These are phyloP conservation scores for Bryoglossum gracile DNA, from an alignment of 495 filamentous ascomycete species.

Conservation along the genomic window DNA sequence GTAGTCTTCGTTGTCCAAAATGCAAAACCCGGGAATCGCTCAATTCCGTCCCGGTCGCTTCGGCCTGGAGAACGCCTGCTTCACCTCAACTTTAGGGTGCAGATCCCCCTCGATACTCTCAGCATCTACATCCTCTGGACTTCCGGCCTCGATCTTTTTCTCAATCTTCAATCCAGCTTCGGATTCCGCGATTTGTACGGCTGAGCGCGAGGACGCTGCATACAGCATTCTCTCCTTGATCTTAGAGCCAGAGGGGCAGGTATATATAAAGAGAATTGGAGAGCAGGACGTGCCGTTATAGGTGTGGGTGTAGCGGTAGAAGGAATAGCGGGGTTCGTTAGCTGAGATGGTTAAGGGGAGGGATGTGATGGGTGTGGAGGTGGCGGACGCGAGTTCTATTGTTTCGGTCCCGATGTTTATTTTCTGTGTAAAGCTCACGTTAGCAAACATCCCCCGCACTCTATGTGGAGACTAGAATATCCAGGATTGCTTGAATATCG, in stretches of 20 bases:
- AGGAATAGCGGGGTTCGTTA: slow-evolving; percentile 82
- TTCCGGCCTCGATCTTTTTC: slow-evolving; percentile 60
- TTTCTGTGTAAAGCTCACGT: slow-evolving; percentile 44
- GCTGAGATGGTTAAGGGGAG: slow-evolving; percentile 62
- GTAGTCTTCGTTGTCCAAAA: neutral
- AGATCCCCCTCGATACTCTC: slow-evolving; percentile 67
- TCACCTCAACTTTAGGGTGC: slow-evolving; percentile 59
- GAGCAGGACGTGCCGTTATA: slow-evolving; percentile 48
- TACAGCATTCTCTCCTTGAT: slow-evolving; percentile 96
- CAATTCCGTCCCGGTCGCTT: slow-evolving; percentile 63
- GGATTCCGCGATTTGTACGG: slow-evolving; percentile 56
- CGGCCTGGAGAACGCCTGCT: slow-evolving; percentile 76
- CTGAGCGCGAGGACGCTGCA: slow-evolving; percentile 69
- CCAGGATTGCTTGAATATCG: too few relatives aligned
- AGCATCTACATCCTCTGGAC: slow-evolving; percentile 73
- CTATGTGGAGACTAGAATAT: neutral
- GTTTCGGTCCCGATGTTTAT: slow-evolving; percentile 72
- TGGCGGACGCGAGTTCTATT: slow-evolving; percentile 60
- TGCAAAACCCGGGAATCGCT: neutral
- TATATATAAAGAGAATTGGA: slow-evolving; percentile 87
- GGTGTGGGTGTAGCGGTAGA: slow-evolving; percentile 63
- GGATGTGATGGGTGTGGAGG: slow-evolving; percentile 41
- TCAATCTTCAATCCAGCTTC: slow-evolving; percentile 64
- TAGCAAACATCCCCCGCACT: slow-evolving; percentile 3
- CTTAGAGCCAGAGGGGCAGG: slow-evolving; percentile 69